Evolutionary conservation across 176 grass and related monocot species (phyloP).

Genomic region (Calamus simplicifolius): DNA sequence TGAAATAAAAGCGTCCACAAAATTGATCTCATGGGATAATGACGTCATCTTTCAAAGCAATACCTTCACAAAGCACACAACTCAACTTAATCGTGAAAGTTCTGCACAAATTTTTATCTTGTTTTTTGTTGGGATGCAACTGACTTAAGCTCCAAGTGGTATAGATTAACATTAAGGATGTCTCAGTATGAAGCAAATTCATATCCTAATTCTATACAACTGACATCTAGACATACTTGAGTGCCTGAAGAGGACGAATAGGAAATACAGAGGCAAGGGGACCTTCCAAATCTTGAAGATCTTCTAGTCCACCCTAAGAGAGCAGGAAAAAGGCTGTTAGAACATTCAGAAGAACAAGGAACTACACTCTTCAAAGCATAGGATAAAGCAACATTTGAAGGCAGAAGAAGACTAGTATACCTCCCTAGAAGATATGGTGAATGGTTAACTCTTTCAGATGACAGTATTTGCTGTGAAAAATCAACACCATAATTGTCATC

Average conservation of each 20-base stretch:
- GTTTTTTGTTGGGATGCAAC: too few species aligned
- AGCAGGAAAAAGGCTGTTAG: conserved; percentile 9
- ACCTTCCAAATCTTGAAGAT: conserved; percentile 62
- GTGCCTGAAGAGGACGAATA: conserved; percentile 67
- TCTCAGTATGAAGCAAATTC: conserved; percentile 1
- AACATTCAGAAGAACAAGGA: not conserved
- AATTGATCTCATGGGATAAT: too few species aligned
- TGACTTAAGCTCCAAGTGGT: too few species aligned
- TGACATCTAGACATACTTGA: conserved; percentile 49
- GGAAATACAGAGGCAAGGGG: conserved; percentile 68
- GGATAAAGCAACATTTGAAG: too few species aligned
- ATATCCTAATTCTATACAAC: conserved; percentile 6
- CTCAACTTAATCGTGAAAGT: too few species aligned
- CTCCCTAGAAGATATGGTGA: conserved; percentile 43
- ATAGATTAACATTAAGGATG: not conserved
- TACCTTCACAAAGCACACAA: too few species aligned
- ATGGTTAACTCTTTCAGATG: conserved; percentile 38
- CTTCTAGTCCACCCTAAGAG: conserved; percentile 60
- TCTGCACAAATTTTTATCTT: too few species aligned
- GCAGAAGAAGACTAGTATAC: conserved; percentile 38
- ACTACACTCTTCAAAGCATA: not conserved
- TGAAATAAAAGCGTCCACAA: too few species aligned
- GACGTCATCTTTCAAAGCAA: too few species aligned
- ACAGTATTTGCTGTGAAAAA: conserved; percentile 23
- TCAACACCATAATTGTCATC: conserved; percentile 25